These are phyloP conservation scores for Hanseniaspora thailandica DNA, from an alignment of 805 yeast genomes.

Conservation along the genomic window DNA sequence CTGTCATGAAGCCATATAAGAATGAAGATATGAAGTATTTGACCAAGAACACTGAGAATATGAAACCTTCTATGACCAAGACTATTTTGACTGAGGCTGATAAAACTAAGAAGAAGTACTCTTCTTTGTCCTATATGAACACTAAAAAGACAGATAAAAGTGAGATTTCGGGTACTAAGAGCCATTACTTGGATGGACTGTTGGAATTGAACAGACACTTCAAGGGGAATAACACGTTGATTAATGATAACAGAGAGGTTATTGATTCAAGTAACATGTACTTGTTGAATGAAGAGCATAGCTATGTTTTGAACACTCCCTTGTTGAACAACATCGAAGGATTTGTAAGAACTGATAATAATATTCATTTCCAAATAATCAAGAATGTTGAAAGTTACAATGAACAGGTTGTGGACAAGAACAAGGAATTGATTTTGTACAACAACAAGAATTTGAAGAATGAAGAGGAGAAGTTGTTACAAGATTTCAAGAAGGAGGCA, in stretches of 20 bases:
- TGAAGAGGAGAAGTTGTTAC: slow-evolving; percentile 9
- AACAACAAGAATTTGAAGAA: slow-evolving; percentile 12
- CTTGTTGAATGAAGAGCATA: not conserved
- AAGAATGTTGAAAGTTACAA: slow-evolving; percentile 1
- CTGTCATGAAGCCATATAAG: not conserved
- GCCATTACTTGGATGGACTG: slow-evolving; percentile 6
- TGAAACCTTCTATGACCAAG: slow-evolving; percentile 11
- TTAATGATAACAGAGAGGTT: not conserved
- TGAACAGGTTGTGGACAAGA: not conserved
- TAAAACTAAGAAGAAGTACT: slow-evolving; percentile 3
- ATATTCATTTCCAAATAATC: not conserved
- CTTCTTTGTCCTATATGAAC: not conserved
- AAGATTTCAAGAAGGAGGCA: slow-evolving; percentile 4
- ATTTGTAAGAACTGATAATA: slow-evolving; percentile 8
- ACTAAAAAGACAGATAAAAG: not conserved
- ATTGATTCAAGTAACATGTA: not conserved
- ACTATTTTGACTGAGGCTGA: not conserved
- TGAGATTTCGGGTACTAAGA: not conserved
- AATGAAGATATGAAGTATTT: not conserved
- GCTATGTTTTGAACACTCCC: slow-evolving; percentile 10
- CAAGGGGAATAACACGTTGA: not conserved
- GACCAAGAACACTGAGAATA: not conserved
- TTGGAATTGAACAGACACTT: not conserved
- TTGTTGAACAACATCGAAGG: slow-evolving; percentile 8
- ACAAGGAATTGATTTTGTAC: slow-evolving; percentile 1